Evolutionary conservation across 78 protist genomes (phyloP).

Genomic region (Paratrimastix pyriformis): DNA sequence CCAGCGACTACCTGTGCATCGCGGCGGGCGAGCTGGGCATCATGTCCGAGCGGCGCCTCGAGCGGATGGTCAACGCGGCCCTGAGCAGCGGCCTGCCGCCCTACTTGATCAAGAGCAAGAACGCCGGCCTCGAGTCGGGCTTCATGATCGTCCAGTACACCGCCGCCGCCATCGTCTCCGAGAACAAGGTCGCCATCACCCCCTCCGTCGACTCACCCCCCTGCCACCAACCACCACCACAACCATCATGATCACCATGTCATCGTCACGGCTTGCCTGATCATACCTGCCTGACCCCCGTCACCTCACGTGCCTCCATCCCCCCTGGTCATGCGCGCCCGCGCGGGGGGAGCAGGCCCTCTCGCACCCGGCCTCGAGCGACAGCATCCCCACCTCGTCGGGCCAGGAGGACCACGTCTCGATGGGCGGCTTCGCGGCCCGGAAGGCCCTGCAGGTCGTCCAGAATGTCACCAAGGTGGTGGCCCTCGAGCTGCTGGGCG

Average conservation of each 20-base stretch:
- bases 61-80: neutral
- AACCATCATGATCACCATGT: no score
- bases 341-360: no score
- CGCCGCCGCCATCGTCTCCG: slow-evolving; percentile 68
- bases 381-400: slow-evolving; percentile 62
- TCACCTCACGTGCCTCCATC: no score
- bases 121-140: slow-evolving; percentile 76
- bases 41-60: neutral
- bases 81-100: neutral
- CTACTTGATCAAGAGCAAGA: neutral
- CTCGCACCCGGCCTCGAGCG: slow-evolving; percentile 73
- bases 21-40: neutral
- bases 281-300: no score
- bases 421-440: slow-evolving; percentile 72
- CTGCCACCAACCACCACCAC: no score
- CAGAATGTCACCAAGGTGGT: slow-evolving; percentile 60
- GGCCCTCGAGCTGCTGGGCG: slow-evolving; percentile 76
- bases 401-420: slow-evolving; percentile 78
- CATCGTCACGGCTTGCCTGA: no score
- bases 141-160: slow-evolving; percentile 86
- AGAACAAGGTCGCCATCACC: slow-evolving; percentile 51
- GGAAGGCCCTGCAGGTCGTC: slow-evolving; percentile 49
- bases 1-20: neutral
- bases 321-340: no score
- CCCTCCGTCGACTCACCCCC: neutral